Conservation (phyloP, 2,329 filamentous ascomycete species). For the Cladosporium colombiae region DNA sequence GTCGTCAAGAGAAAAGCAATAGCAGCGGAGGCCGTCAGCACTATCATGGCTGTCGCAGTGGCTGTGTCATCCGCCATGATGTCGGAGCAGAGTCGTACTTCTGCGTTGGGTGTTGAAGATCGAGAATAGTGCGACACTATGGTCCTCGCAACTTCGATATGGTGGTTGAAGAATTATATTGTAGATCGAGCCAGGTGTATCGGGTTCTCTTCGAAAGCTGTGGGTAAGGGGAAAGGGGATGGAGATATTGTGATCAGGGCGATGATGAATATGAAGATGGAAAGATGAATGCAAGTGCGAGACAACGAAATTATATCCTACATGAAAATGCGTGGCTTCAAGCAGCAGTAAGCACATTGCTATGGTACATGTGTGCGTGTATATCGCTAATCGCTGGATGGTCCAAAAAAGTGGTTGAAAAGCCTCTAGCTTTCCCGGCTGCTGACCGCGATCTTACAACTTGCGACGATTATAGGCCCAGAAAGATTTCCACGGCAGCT, state of each 20-base stretch:
- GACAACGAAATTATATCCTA: constrained; percentile 12
- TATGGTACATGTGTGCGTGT: neutral
- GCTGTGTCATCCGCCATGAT: neutral
- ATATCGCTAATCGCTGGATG: neutral
- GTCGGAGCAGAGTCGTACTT: neutral
- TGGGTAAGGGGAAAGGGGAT: neutral
- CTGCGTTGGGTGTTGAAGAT: neutral
- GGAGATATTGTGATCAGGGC: neutral
- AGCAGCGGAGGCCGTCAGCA: neutral
- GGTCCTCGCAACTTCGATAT: neutral
- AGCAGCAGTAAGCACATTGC: neutral
- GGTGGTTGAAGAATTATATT: neutral
- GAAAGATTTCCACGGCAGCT: constrained; percentile 76
- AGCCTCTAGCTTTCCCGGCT: neutral
- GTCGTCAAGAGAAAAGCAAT: neutral
- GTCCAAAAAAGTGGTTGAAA: constrained; percentile 6
- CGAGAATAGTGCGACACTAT: neutral
- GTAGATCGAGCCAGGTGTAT: no score
- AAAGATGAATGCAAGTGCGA: neutral
- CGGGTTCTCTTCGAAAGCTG: neutral
- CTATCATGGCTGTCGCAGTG: neutral
- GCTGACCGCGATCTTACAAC: constrained; percentile 40
- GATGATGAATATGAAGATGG: neutral
- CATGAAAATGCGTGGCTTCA: neutral
- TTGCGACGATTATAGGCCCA: constrained; percentile 58